Evolutionary conservation across 1,139 yeast species (phyloP).

Genomic region (Geotrichum bryndzae): DNA sequence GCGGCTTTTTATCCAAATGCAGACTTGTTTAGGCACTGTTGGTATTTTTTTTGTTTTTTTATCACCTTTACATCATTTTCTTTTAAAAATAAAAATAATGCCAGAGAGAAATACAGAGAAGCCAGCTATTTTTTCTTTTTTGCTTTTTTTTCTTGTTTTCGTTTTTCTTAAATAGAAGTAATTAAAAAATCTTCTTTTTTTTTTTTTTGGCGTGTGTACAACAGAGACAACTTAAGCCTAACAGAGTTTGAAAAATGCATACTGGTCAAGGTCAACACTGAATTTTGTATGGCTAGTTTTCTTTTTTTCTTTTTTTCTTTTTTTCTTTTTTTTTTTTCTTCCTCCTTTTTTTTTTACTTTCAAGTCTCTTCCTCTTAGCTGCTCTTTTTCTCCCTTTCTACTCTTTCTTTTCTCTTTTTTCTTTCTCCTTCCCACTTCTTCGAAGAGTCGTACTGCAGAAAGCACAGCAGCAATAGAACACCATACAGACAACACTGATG

Average conservation of each 20-base stretch:
- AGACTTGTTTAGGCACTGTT: too few species aligned
- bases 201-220: neutral
- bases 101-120: too few species aligned
- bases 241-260: neutral
- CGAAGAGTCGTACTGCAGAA: neutral
- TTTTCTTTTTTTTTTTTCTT: neutral
- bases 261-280: neutral
- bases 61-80: too few species aligned
- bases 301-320: neutral
- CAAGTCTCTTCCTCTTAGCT: neutral
- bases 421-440: neutral
- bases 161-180: too few species aligned
- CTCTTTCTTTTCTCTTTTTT: neutral
- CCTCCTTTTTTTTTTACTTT: neutral
- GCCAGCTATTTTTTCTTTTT: too few species aligned
- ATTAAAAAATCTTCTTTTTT: neutral
- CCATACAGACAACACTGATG: neutral
- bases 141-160: too few species aligned
- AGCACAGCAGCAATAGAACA: neutral
- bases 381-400: neutral
- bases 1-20: too few species aligned
- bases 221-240: neutral
- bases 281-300: neutral
- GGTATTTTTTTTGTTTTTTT: too few species aligned
- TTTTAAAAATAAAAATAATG: too few species aligned